Base-by-base conservation (phyloP, 2,329 filamentous ascomycete species). In the Colletotrichum plurivorum region DNA sequence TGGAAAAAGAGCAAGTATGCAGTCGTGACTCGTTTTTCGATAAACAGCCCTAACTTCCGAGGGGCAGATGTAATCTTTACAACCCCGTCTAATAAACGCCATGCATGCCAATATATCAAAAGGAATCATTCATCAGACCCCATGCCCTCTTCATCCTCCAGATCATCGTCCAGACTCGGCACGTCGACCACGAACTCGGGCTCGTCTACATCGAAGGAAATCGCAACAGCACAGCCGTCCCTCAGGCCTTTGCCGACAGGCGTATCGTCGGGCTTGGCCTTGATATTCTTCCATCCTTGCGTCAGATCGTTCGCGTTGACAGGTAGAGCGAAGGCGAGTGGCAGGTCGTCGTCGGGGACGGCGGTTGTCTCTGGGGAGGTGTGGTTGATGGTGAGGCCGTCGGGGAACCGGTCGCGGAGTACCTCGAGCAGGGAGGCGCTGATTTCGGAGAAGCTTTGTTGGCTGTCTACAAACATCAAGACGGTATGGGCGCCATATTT, bases 401-500 rank as follows among this genome's bases (percentile, higher is more conserved):
- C 65, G 0, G 88, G 85, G 69, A 89, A 90, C 31, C 88, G 82
- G 52, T 90, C 88, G 31, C 76, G 82, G 6, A 94, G 80, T 12
- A 89, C 81, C 1, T 82, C 79, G 18, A 93, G 80, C 2, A 95
- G 86, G 20, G 89, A 85, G 18, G 83, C 73, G 65, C 89, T 89
- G 67, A 93, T 81, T 1, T 83, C 79, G 16, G 83, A 80, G 75
- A 94, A 88, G 12, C 89, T 79, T 46, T 86, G 85, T 15, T 86
- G 81, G 5, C 89, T 82, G 46, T 89, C 85, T 53, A 92, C 85
- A 71, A 92, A 90, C 67, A 94, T 84, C 74, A 93, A 88, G 72
- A 94, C 84, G 4, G 92, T 94, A 74, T 90, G 88, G 67, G 89
- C 88, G 76, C 92, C 90, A 77, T 92, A 87, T 79, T 94, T 94